Evolutionary conservation across 352 stramenopile species (phyloP).

Genomic region (Phytophthora ohioensis): DNA sequence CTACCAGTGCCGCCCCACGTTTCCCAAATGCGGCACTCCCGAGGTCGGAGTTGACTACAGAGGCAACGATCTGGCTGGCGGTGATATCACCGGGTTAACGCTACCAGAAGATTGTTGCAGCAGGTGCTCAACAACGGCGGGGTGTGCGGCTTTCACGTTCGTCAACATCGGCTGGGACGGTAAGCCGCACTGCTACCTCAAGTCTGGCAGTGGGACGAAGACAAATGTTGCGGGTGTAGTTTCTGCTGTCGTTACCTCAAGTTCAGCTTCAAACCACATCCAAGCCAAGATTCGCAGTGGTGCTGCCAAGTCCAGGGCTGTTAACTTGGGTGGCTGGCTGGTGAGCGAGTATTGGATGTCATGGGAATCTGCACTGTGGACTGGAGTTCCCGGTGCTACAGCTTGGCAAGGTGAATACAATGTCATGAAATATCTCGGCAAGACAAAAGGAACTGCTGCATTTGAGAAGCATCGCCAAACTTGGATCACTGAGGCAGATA

Average conservation of each 20-base stretch:
- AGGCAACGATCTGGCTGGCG: constrained; percentile 29
- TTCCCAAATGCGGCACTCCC: constrained; percentile 36
- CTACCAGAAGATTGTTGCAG: constrained; percentile 29
- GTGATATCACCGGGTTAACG: constrained; percentile 15
- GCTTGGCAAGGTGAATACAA: constrained; percentile 26
- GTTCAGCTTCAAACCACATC: constrained; percentile 21
- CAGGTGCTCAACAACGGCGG: constrained; percentile 7
- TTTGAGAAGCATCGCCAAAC: constrained; percentile 25
- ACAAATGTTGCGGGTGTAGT: constrained; percentile 17
- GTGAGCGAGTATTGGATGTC: constrained; percentile 33
- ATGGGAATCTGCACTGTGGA: constrained; percentile 19
- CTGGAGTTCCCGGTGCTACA: not conserved
- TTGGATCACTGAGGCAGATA: constrained; percentile 33
- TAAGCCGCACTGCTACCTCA: constrained; percentile 42
- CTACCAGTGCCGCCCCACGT: constrained; percentile 49
- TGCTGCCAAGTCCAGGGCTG: constrained; percentile 18
- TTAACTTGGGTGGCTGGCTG: constrained; percentile 28
- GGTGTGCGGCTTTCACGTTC: constrained; percentile 41
- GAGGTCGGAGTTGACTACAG: constrained; percentile 46
- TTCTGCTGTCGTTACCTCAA: constrained; percentile 32
- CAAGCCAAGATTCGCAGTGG: constrained; percentile 24
- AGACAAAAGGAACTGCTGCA: constrained; percentile 13
- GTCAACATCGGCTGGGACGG: constrained; percentile 40
- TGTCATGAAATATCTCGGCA: constrained; percentile 20
- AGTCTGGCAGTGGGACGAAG: constrained; percentile 32